Evolutionary conservation across 2,329 filamentous ascomycete genomes (phyloP).

Genomic region (Fusarium clavum): DNA sequence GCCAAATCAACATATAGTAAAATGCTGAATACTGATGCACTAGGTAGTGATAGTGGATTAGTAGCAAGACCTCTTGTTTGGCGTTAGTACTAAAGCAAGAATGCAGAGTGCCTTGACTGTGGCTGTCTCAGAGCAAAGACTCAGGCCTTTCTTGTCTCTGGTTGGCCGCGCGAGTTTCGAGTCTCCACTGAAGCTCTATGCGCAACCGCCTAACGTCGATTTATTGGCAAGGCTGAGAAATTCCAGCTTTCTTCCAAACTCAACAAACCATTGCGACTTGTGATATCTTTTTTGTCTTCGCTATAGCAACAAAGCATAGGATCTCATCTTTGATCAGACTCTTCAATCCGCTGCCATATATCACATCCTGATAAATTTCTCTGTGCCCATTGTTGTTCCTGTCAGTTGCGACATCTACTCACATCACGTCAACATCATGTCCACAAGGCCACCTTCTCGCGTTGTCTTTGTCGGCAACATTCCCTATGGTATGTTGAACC

Average conservation of each 20-base stretch:
- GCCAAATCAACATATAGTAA: neutral
- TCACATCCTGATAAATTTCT: neutral
- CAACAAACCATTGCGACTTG: constrained; percentile 22
- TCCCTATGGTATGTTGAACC: constrained; percentile 72
- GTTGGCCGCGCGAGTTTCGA: constrained; percentile 7
- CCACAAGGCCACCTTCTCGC: constrained; percentile 78
- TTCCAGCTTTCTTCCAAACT: constrained; percentile 33
- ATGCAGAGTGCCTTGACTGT: too few species aligned
- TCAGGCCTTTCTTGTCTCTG: constrained; percentile 12
- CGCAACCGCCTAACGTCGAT: constrained; percentile 36
- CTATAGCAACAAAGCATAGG: neutral
- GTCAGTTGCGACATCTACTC: neutral
- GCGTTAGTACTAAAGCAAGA: neutral
- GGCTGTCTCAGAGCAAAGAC: neutral
- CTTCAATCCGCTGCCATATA: neutral
- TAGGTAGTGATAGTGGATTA: too few species aligned
- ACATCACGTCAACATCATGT: constrained; percentile 66
- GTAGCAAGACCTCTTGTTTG: neutral
- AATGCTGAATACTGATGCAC: too few species aligned
- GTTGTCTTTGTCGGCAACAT: constrained; percentile 90
- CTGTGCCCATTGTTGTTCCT: neutral
- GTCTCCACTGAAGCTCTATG: constrained; percentile 30
- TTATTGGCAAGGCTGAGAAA: constrained; percentile 44
- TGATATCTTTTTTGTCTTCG: neutral
- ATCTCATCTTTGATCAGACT: neutral